phyloP scores from a whole-genome alignment of 352 stramenopile species.

The Phytophthora quininea region DNA sequence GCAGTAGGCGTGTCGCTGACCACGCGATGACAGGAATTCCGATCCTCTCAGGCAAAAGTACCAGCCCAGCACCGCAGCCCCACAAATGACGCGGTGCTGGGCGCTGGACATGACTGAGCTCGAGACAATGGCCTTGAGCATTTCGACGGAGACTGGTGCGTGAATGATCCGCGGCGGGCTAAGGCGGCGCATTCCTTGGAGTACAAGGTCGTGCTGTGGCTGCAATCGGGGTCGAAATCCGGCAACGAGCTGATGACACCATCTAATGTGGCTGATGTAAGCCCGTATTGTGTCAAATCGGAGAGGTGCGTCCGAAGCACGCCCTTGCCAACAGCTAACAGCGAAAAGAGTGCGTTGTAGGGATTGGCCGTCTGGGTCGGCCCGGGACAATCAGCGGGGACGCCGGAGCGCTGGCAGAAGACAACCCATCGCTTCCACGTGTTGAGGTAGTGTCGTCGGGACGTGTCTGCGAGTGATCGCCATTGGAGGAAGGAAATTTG shows the following conservation, averaged over 20 bases:
- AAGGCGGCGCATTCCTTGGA: conserved; percentile 14
- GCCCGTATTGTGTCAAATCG: conserved; percentile 11
- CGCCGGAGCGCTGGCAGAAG: neutral
- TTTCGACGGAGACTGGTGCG: conserved; percentile 1
- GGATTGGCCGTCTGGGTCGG: neutral
- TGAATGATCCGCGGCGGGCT: neutral
- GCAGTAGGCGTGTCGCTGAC: neutral
- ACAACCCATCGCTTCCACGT: neutral
- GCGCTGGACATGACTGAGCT: neutral
- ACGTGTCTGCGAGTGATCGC: conserved; percentile 1
- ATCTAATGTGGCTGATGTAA: conserved; percentile 24
- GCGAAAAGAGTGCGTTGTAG: conserved; percentile 3
- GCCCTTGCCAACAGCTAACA: conserved; percentile 1
- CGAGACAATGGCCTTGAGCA: neutral
- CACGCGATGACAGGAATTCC: conserved; percentile 7
- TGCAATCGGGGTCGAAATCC: conserved; percentile 5
- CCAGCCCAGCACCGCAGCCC: conserved; percentile 28
- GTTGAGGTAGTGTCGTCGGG: neutral
- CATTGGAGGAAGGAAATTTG: neutral
- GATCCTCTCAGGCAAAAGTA: conserved; percentile 21
- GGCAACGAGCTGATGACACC: conserved; percentile 16
- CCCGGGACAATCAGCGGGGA: neutral
- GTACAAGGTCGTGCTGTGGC: conserved; percentile 5
- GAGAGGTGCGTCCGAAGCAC: neutral
- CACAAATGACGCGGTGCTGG: conserved; percentile 24